Evolutionary conservation across 345 rosid species (phyloP).

Genomic region (Atalantia buxifolia): DNA sequence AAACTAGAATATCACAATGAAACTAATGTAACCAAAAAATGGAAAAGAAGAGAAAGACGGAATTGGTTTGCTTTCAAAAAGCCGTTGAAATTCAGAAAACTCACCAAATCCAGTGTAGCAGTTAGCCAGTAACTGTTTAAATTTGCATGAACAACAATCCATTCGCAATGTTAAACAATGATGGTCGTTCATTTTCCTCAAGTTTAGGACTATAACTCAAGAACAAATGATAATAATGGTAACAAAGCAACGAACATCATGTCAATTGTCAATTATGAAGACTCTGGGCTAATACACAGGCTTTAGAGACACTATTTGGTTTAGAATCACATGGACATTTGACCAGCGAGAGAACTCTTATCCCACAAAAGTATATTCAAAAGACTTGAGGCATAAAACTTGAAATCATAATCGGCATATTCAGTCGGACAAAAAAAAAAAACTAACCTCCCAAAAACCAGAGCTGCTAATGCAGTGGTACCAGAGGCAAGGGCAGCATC

Average conservation of each 20-base stretch:
- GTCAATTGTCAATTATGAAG: background rate
- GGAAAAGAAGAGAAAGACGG: background rate
- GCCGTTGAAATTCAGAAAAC: background rate
- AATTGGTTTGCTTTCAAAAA: background rate
- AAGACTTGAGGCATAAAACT: background rate
- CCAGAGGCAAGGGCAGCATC: slow-evolving; percentile 77
- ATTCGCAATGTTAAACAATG: background rate
- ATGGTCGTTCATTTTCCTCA: background rate
- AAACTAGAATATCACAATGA: background rate
- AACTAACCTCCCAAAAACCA: slow-evolving; percentile 74
- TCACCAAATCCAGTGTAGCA: background rate
- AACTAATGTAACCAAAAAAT: background rate
- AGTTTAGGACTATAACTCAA: background rate
- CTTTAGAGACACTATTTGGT: background rate
- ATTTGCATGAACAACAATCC: background rate
- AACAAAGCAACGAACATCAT: background rate
- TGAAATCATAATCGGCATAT: background rate
- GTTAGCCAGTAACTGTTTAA: background rate
- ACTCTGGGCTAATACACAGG: background rate
- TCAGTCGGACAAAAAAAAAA: background rate
- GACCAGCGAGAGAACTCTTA: background rate
- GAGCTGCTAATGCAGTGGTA: slow-evolving; percentile 83
- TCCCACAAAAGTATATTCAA: background rate
- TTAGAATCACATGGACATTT: background rate
- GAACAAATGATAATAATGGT: background rate